phyloP scores from a whole-genome alignment of 2,329 filamentous ascomycete species.

The Rhytidhysteron rufulum region DNA sequence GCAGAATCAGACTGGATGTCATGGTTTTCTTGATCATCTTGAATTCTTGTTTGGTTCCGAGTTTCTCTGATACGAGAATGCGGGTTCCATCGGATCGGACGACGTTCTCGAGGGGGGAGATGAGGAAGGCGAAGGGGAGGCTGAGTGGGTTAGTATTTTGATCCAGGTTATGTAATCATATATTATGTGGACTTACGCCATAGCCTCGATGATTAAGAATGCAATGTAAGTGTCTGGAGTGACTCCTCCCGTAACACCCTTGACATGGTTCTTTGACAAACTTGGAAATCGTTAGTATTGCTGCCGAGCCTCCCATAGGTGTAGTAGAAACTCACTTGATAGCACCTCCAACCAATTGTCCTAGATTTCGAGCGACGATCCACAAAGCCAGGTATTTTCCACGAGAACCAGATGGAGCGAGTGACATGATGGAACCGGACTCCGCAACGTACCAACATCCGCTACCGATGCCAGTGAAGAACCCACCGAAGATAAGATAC shows the following conservation, averaged over 20 bases:
- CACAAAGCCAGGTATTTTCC: no score
- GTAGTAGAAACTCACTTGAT: no score
- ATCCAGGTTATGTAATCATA: not conserved
- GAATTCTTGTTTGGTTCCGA: conserved; percentile 37
- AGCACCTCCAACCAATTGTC: no score
- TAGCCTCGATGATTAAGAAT: conserved; percentile 46
- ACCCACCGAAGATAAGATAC: no score
- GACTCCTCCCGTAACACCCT: conserved; percentile 33
- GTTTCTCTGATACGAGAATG: conserved; percentile 40
- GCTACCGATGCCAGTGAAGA: no score
- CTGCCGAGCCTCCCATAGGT: no score
- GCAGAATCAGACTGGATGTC: conserved; percentile 37
- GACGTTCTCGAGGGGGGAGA: conserved; percentile 43
- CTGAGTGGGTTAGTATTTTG: not conserved
- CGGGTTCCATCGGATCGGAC: conserved; percentile 44
- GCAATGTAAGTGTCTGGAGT: conserved; percentile 46
- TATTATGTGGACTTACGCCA: conserved; percentile 30
- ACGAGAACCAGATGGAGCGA: no score
- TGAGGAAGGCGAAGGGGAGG: conserved; percentile 45
- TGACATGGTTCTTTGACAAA: no score
- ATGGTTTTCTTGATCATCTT: conserved; percentile 38
- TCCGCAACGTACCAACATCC: no score
- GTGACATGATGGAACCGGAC: no score
- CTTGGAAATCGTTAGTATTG: no score
- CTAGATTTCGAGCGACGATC: no score